A percentile compares a stretch with the other conserved stretches of the same genome.
phyloP scores from a whole-genome alignment of 73 alveolate genomes.

The Breviolum minutum region DNA sequence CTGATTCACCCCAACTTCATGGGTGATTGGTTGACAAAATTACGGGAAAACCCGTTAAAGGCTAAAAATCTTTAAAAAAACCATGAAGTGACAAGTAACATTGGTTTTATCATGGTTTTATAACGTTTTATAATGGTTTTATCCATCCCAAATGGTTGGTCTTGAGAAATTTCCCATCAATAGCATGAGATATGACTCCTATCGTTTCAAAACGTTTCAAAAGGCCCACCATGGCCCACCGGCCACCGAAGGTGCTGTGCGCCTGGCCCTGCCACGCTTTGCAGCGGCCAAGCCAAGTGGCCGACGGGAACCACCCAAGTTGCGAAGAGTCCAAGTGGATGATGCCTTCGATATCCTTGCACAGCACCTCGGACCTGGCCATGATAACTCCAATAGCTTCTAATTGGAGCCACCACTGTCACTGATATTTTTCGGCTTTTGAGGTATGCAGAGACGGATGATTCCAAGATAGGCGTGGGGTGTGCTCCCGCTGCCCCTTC shows the following conservation, averaged over 20 bases:
- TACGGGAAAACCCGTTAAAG: too few species aligned
- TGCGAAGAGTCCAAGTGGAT: neutral
- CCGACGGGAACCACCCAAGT: neutral
- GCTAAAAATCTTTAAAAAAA: too few species aligned
- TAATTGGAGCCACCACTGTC: neutral
- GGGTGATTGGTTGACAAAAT: too few species aligned
- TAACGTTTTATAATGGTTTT: too few species aligned
- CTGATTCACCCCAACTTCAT: too few species aligned
- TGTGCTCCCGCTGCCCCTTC: neutral
- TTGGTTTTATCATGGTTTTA: too few species aligned
- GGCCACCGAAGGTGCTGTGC: neutral
- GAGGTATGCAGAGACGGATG: slow-evolving; percentile 30
- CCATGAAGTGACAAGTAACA: too few species aligned
- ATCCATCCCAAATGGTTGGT: too few species aligned
- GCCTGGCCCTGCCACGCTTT: slow-evolving; percentile 36
- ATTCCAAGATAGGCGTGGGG: slow-evolving; percentile 19
- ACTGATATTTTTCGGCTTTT: neutral
- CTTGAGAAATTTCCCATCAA: too few species aligned
- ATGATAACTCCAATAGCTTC: neutral
- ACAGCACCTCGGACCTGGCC: neutral
- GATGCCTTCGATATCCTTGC: neutral
- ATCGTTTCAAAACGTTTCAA: too few species aligned
- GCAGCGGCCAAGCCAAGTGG: neutral
- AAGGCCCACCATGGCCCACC: too few species aligned
- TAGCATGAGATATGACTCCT: too few species aligned